A percentile compares a stretch with the other conserved stretches of the same genome.
phyloP scores from a whole-genome alignment of 2,329 filamentous ascomycete genomes.

The Trichoderma koningiopsis region DNA sequence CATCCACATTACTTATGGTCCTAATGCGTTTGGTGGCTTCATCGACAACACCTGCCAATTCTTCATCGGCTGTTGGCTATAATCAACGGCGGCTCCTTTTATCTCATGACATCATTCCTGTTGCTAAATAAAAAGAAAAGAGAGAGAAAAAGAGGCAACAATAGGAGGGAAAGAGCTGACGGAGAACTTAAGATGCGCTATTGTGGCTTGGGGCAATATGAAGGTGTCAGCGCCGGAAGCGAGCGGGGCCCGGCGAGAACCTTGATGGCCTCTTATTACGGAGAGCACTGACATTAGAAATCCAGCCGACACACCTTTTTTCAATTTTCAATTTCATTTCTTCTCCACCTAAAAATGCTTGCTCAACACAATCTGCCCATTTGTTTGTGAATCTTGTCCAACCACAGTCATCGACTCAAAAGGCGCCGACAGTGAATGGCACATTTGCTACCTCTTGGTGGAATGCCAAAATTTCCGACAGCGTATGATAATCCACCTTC shows the following conservation, averaged over 20 bases:
- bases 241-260: constrained; percentile 8
- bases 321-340: neutral
- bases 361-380: neutral
- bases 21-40: too few relatives aligned
- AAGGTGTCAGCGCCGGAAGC: neutral
- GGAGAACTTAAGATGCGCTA: too few relatives aligned
- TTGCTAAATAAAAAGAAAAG: too few relatives aligned
- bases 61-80: too few relatives aligned
- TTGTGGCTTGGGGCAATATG: neutral
- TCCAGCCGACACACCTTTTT: neutral
- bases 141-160: too few relatives aligned
- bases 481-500: neutral
- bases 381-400: neutral
- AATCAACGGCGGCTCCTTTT: too few relatives aligned
- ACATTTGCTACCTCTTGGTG: neutral
- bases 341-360: neutral
- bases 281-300: neutral
- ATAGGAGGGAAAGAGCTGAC: too few relatives aligned
- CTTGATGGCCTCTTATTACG: constrained; percentile 20
- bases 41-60: too few relatives aligned
- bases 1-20: too few relatives aligned
- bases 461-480: neutral
- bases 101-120: too few relatives aligned
- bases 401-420: neutral
- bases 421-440: neutral